phyloP scores from a whole-genome alignment of 306 rosid species.

The Sechiopsis laciniata region DNA sequence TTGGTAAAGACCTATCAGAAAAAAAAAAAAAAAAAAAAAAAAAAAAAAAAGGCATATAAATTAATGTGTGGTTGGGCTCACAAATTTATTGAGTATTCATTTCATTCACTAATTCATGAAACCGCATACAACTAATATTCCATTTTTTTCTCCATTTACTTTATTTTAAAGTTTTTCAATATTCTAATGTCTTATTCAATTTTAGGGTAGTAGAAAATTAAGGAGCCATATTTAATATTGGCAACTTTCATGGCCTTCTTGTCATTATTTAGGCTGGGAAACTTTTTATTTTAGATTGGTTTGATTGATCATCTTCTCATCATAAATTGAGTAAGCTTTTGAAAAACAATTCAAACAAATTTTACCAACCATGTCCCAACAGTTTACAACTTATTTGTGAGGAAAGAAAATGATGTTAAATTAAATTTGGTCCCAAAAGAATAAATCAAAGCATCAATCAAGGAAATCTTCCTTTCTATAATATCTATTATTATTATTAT shows the following conservation, averaged over 20 bases:
- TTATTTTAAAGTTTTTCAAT: neutral
- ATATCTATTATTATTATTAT: too few relatives aligned
- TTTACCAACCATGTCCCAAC: neutral
- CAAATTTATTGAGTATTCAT: slow-evolving; percentile 16
- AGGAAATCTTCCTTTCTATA: neutral
- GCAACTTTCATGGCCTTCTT: slow-evolving; percentile 17
- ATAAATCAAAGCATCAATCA: slow-evolving; percentile 15
- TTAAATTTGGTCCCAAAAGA: neutral
- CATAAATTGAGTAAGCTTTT: neutral
- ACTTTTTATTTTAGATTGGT: neutral
- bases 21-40: too few relatives aligned
- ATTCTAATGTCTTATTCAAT: neutral
- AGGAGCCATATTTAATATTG: slow-evolving; percentile 4
- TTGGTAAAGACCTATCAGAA: too few relatives aligned
- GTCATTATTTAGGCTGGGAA: slow-evolving; percentile 3
- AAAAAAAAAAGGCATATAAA: neutral
- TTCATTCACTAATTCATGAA: neutral
- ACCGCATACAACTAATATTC: neutral
- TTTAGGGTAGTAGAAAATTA: neutral
- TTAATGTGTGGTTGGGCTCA: slow-evolving; percentile 9
- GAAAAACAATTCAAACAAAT: neutral
- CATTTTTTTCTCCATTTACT: slow-evolving; percentile 1
- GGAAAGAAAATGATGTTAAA: neutral
- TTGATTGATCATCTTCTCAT: neutral
- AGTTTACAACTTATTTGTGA: neutral